Percentiles rank a stretch among this genome's conserved stretches.
Evolutionary conservation across 2,329 filamentous ascomycete species (phyloP).

Genomic region (Bipolaris victoriae): DNA sequence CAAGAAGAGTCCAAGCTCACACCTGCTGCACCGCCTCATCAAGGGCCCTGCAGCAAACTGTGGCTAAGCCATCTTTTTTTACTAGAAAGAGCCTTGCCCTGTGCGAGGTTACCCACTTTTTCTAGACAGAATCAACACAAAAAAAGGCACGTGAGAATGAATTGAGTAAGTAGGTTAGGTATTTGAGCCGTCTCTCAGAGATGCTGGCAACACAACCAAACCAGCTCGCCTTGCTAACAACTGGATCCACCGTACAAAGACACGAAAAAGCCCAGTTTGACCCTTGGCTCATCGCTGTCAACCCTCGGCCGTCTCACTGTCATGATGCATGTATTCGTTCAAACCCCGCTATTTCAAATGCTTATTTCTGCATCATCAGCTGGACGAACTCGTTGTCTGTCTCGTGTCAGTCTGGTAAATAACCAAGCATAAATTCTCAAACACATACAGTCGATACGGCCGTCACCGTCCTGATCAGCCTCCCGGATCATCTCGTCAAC

Average conservation of each 20-base stretch:
- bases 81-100: conserved; percentile 7
- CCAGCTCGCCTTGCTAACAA: conserved; percentile 12
- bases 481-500: conserved; percentile 70
- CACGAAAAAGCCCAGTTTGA: conserved; percentile 12
- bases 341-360: conserved; percentile 24
- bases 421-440: neutral
- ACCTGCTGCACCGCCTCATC: conserved; percentile 15
- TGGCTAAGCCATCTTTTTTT: conserved; percentile 2
- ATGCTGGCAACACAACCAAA: conserved; percentile 9
- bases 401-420: conserved; percentile 3
- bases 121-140: neutral
- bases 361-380: conserved; percentile 63
- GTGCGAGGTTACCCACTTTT: neutral
- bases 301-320: conserved; percentile 35
- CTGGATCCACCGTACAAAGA: conserved; percentile 14
- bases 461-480: conserved; percentile 69
- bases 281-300: conserved; percentile 37
- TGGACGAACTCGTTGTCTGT: conserved; percentile 63
- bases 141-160: conserved; percentile 14
- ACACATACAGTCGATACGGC: conserved; percentile 66
- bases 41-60: conserved; percentile 23
- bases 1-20: conserved; percentile 4
- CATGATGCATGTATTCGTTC: conserved; percentile 42
- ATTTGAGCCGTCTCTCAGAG: conserved; percentile 11
- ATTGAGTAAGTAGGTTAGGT: conserved; percentile 18